Conservation (phyloP, 2,329 filamentous ascomycete species). For the Pseudocercospora pini-densiflorae region DNA sequence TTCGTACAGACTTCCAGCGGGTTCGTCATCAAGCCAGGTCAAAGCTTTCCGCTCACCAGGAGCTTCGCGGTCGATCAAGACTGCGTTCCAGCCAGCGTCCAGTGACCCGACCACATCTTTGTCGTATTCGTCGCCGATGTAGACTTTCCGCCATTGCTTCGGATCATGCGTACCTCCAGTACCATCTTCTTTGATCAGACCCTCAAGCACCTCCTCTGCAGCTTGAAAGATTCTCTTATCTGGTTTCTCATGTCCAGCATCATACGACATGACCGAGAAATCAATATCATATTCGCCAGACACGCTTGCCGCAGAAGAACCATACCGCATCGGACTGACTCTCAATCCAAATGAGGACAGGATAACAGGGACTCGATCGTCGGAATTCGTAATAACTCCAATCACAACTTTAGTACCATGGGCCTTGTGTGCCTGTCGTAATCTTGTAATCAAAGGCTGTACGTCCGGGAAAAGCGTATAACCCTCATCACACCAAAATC, state of each 20-base stretch:
- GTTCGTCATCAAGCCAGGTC: constrained; percentile 28
- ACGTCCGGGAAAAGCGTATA: constrained; percentile 58
- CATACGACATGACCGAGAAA: constrained; percentile 67
- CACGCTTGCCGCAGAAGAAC: constrained; percentile 39
- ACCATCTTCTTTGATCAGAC: constrained; percentile 35
- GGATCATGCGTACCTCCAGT: constrained; percentile 33
- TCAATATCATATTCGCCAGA: constrained; percentile 49
- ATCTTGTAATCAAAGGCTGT: constrained; percentile 48
- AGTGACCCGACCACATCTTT: constrained; percentile 58
- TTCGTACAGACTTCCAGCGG: constrained; percentile 23
- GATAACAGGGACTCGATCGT: constrained; percentile 61
- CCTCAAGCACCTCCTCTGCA: constrained; percentile 52
- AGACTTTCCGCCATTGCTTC: constrained; percentile 47
- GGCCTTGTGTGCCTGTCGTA: constrained; percentile 40
- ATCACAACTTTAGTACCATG: constrained; percentile 44
- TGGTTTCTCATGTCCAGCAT: constrained; percentile 66
- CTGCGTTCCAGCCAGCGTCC: constrained; percentile 53
- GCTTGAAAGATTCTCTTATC: constrained; percentile 60
- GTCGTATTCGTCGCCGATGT: constrained; percentile 59
- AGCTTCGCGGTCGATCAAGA: constrained; percentile 48
- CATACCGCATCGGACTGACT: constrained; percentile 47
- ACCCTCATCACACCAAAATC: constrained; percentile 59
- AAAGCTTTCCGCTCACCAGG: constrained; percentile 21
- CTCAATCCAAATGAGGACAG: constrained; percentile 59
- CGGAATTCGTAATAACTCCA: constrained; percentile 67